phyloP scores from a whole-genome alignment of 371 early-diverging fungal species.

The Massospora cicadina region DNA sequence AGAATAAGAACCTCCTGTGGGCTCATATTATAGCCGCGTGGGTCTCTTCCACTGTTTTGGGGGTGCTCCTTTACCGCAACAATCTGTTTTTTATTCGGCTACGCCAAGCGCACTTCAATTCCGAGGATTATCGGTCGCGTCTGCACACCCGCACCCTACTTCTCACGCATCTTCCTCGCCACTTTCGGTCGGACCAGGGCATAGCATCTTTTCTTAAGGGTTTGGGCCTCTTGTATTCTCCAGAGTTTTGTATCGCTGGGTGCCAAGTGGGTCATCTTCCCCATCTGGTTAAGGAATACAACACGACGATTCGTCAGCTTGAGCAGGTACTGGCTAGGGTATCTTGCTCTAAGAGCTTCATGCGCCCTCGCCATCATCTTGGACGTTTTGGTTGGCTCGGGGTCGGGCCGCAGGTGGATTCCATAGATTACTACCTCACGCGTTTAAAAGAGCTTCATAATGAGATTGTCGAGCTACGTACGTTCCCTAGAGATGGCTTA shows the following conservation, averaged over 20 bases:
- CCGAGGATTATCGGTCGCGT: conserved; percentile 6
- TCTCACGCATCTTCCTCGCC: not conserved
- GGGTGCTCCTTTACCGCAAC: not conserved
- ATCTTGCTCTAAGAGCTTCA: conserved; percentile 23
- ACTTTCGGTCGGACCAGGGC: conserved; percentile 4
- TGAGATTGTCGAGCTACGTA: conserved; percentile 36
- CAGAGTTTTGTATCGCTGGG: not conserved
- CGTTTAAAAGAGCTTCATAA: conserved; percentile 39
- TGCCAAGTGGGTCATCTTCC: conserved; percentile 11
- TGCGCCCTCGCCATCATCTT: conserved; percentile 30
- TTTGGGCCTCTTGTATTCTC: conserved; percentile 5
- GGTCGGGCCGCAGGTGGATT: conserved; percentile 44
- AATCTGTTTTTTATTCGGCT: not conserved
- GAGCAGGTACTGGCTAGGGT: conserved; percentile 17
- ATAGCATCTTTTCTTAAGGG: not conserved
- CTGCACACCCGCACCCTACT: conserved; percentile 12
- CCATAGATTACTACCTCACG: conserved; percentile 51
- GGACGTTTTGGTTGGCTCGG: conserved; percentile 19
- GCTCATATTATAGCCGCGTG: not conserved
- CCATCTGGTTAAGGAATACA: conserved; percentile 5
- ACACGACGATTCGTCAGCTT: not conserved
- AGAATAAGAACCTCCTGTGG: not conserved
- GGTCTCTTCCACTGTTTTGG: not conserved
- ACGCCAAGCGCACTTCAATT: conserved; percentile 7
- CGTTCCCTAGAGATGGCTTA: conserved; percentile 24